Conservation (phyloP, 305 asterid species). For the Fraxinus albicans region DNA sequence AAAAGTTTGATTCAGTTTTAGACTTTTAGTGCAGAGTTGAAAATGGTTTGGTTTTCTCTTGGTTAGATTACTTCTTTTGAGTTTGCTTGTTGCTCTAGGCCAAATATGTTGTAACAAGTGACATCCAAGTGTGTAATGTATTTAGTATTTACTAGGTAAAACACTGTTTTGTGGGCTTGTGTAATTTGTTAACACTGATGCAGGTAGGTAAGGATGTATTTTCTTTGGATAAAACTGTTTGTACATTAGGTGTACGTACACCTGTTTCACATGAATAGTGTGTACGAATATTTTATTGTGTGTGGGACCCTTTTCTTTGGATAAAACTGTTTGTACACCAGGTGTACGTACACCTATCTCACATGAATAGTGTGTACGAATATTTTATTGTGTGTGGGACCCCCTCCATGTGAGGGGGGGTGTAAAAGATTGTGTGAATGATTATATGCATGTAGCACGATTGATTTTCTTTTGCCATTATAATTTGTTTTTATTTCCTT, state of each 20-base stretch:
- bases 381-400: no score
- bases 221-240: no score
- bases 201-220: not conserved
- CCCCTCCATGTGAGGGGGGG: no score
- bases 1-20: not conserved
- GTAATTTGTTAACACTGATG: not conserved
- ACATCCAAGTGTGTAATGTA: not conserved
- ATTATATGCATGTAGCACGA: no score
- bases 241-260: no score
- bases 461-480: not conserved
- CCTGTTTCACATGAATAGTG: no score
- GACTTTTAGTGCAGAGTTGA: not conserved
- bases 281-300: no score
- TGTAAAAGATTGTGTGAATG: no score
- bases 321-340: no score
- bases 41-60: not conserved
- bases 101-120: constrained; percentile 2
- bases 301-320: not conserved
- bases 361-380: no score
- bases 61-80: not conserved
- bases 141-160: not conserved
- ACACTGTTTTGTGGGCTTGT: not conserved
- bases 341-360: no score
- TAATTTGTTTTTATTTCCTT: not conserved
- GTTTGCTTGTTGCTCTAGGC: constrained; percentile 11